Evolutionary conservation across 129 eudicot species (phyloP), one percentile per base, ranked within the genome.

Genomic region (Centrapalus pauciflorus): DNA sequence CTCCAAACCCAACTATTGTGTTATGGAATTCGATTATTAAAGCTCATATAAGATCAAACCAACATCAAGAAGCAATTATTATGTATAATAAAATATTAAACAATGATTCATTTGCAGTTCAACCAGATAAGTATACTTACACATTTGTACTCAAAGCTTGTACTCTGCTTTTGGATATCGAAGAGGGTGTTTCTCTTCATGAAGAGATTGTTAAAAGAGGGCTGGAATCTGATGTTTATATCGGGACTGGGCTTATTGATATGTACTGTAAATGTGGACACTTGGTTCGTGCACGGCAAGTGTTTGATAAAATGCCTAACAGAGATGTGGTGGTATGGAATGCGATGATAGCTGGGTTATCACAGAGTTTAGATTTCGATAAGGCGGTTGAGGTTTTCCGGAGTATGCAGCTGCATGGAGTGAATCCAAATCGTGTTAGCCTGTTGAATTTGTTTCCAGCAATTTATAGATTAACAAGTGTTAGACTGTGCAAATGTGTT

Each of bases 401-500:
- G 58, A 61, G 52, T 30, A 87, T 87, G 87, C 87, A 76, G 32
- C 4, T 67, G 12, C 55, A 19, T 21, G 74, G 84, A 24, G 33
- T 81, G 41, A 78, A 60, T 70, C 85, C 83, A n/a, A 87, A 62
- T 70, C 54, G 71, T 5, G 90, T 87, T 24, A 87, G 76, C 73
- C 70, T 87, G 78, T 63, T 87, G 83, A 87, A 83, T 83, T 66
- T 87, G 59, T 87, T 83, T 55, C 95, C 95, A 0, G 81, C 95
- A 0, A 58, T 87, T 35, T 67, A 69, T 70, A 87, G 73, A 56
- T 57, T 78, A 25, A 48, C 61, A 20, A 78, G 79, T 78, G 72
- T 73, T 60, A 67, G 74, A 61, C 54, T 71, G 24, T 83, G 90
- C 68, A 76, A 69, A 33, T 72, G 77, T 32, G 43, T 81, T 34